A percentile compares a stretch with the other conserved stretches of the same genome.
These are phyloP conservation scores for Penicillium soppii DNA, from an alignment of 495 filamentous ascomycete species.

Conservation along the genomic window DNA sequence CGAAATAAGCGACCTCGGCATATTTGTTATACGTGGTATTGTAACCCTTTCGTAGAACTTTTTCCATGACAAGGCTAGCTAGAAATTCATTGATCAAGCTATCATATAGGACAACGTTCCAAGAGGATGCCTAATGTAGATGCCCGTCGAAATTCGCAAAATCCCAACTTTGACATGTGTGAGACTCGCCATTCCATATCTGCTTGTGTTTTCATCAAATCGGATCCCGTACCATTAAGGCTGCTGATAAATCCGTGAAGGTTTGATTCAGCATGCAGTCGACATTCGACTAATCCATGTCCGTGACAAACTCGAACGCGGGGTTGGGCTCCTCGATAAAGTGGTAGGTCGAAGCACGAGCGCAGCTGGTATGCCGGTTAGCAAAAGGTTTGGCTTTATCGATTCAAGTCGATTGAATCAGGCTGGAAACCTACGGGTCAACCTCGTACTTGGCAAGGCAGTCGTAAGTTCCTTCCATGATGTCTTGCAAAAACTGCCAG, in stretches of 20 bases:
- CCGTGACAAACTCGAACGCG: background rate
- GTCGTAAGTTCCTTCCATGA: background rate
- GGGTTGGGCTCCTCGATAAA: slow-evolving; percentile 4
- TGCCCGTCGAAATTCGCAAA: background rate
- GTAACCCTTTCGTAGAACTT: no score
- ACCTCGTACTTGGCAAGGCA: slow-evolving; percentile 36
- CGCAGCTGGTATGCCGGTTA: background rate
- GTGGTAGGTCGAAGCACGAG: background rate
- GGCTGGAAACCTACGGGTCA: slow-evolving; percentile 41
- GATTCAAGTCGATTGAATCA: background rate
- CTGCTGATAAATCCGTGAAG: no score
- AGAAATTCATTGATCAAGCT: no score
- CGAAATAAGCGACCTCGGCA: no score
- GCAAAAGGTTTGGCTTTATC: no score
- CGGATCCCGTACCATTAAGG: no score
- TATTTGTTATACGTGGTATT: no score
- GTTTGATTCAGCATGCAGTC: no score
- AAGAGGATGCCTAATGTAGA: background rate
- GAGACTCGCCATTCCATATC: no score
- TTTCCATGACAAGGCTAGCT: no score
- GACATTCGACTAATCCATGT: background rate
- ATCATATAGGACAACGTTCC: background rate
- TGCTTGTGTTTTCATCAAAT: no score
- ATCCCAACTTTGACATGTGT: background rate
- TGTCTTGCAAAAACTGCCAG: slow-evolving; percentile 28